Percentiles rank a stretch among this genome's conserved stretches.
Evolutionary conservation across 2,329 filamentous ascomycete genomes (phyloP).

Genomic region (Ceratocystis albifundus): DNA sequence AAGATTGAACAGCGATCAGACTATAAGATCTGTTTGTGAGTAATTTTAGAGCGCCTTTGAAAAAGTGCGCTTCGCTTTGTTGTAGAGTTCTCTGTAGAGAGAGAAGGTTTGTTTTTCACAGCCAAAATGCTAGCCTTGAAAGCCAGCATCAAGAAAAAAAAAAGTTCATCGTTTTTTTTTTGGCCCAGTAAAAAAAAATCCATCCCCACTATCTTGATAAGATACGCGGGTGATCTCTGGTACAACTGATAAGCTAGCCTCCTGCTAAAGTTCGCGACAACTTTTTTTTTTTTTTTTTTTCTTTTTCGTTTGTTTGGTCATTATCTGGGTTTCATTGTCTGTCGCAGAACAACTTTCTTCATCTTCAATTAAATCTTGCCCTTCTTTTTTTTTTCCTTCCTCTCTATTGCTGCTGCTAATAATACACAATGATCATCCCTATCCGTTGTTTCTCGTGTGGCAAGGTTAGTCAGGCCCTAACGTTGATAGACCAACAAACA

Average conservation of each 20-base stretch:
- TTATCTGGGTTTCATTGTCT: no score
- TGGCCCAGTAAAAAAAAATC: conserved; percentile 23
- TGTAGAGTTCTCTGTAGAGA: background rate
- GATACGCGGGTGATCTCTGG: conserved; percentile 20
- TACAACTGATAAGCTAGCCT: conserved; percentile 11
- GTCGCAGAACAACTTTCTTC: background rate
- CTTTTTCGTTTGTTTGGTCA: background rate
- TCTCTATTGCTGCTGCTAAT: conserved; percentile 10
- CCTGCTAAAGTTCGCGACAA: conserved; percentile 9
- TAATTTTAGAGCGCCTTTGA: background rate
- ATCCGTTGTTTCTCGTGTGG: conserved; percentile 98
- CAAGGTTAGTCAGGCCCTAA: conserved; percentile 53
- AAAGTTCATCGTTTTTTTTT: conserved; percentile 19
- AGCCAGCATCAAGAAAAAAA: conserved; percentile 16
- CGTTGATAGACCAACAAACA: background rate
- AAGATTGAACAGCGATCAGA: background rate
- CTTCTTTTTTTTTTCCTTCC: background rate
- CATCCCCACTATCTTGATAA: conserved; percentile 23
- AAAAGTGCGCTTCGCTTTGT: background rate
- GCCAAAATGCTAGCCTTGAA: conserved; percentile 9
- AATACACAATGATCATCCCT: conserved; percentile 82
- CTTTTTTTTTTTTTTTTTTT: conserved; percentile 22
- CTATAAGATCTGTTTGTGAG: background rate
- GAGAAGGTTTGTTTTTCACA: background rate
- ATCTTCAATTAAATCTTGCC: background rate